Conservation (phyloP, 495 filamentous ascomycete genomes). For the Penicillium canescens region DNA sequence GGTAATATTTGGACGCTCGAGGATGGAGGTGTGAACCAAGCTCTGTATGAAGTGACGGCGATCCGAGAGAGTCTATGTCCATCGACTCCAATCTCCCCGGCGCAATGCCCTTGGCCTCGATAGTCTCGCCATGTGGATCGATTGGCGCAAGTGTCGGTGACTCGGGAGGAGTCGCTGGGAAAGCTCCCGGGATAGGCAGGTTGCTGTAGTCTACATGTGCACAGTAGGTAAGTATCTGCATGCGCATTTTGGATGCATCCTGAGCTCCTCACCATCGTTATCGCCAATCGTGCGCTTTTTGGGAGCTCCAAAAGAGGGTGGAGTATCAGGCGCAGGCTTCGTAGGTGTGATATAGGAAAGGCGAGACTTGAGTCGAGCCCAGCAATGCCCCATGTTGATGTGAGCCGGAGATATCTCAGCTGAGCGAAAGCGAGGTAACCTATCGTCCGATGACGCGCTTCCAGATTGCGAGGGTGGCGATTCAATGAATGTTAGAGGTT, state of each 20-base stretch:
- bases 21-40: slow-evolving; percentile 24
- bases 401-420: neutral
- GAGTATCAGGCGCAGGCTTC: neutral
- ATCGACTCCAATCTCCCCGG: slow-evolving; percentile 7
- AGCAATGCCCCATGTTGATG: slow-evolving; percentile 7
- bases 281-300: neutral
- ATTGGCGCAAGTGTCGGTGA: slow-evolving; percentile 18
- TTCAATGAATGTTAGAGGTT: neutral
- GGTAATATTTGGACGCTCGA: slow-evolving; percentile 2
- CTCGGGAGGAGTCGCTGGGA: slow-evolving; percentile 16
- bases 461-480: neutral
- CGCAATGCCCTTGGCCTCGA: slow-evolving; percentile 5
- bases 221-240: neutral
- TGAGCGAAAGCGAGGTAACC: neutral
- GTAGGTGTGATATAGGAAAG: neutral
- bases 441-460: slow-evolving; percentile 11
- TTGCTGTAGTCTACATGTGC: neutral
- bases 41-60: slow-evolving; percentile 19
- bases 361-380: slow-evolving; percentile 3
- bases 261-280: neutral
- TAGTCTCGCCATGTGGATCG: neutral
- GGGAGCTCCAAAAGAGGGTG: neutral
- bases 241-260: neutral
- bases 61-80: slow-evolving; percentile 9
- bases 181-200: slow-evolving; percentile 21